Percentiles rank a stretch among this genome's conserved stretches.
Conservation (phyloP, 1,284 basidiomycete species). For the Moesziomyces antarcticus region DNA sequence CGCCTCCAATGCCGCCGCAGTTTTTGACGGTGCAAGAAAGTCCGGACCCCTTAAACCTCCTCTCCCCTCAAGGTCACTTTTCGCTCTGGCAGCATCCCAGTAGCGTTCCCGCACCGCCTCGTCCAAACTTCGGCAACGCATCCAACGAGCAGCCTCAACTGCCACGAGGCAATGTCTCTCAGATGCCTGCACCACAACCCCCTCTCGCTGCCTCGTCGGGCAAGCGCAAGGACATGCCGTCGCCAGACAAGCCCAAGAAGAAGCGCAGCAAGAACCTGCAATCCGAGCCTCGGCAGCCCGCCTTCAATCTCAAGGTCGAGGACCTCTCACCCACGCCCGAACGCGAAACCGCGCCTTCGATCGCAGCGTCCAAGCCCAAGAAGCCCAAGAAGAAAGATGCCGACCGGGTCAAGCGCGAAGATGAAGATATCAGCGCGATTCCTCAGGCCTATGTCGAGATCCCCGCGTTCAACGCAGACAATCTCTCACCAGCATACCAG, state of each 20-base stretch:
- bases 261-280: slow-evolving; percentile 37
- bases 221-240: slow-evolving; percentile 28
- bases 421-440: background rate
- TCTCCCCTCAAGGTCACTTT: slow-evolving; percentile 30
- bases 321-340: background rate
- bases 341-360: background rate
- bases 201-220: background rate
- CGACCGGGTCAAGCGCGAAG: slow-evolving; percentile 8
- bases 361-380: slow-evolving; percentile 8
- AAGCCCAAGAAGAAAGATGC: slow-evolving; percentile 18
- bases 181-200: slow-evolving; percentile 16
- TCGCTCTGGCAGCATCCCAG: slow-evolving; percentile 30
- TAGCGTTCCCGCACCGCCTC: slow-evolving; percentile 5
- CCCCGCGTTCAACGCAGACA: background rate
- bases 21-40: slow-evolving; percentile 34
- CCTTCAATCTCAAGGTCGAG: slow-evolving; percentile 11
- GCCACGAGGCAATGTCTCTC: slow-evolving; percentile 1
- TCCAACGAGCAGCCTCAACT: slow-evolving; percentile 4
- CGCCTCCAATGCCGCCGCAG: slow-evolving; percentile 8
- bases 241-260: slow-evolving; percentile 20
- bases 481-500: background rate
- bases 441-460: slow-evolving; percentile 12
- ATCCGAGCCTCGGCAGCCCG: slow-evolving; percentile 6
- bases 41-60: slow-evolving; percentile 49
- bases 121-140: slow-evolving; percentile 4